phyloP scores from a whole-genome alignment of 2,329 filamentous ascomycete species.

The Paraphoma sp. region DNA sequence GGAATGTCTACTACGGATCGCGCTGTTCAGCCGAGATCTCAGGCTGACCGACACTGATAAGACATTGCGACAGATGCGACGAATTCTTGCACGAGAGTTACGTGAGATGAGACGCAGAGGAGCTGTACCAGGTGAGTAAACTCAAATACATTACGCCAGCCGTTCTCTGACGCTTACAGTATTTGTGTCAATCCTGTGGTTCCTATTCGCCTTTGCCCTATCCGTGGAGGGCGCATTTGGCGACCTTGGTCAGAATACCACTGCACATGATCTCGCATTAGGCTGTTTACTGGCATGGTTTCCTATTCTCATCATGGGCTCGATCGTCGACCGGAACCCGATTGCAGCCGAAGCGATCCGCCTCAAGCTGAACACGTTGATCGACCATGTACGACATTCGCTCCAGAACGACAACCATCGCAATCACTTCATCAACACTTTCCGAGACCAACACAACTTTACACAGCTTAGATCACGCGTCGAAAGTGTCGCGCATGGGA shows the following conservation, averaged over 20 bases:
- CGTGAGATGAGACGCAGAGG: constrained; percentile 51
- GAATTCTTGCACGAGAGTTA: constrained; percentile 48
- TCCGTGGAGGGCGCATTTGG: constrained; percentile 48
- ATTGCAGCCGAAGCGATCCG: constrained; percentile 50
- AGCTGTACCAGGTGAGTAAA: constrained; percentile 38
- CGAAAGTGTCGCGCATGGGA: constrained; percentile 26
- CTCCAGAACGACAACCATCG: constrained; percentile 36
- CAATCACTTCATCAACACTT: constrained; percentile 36
- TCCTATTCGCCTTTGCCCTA: constrained; percentile 47
- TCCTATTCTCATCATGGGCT: constrained; percentile 52
- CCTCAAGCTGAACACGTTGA: constrained; percentile 47
- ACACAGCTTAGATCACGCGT: constrained; percentile 30
- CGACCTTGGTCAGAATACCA: constrained; percentile 48
- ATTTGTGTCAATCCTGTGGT: constrained; percentile 54
- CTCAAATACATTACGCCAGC: not conserved
- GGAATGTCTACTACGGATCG: constrained; percentile 50
- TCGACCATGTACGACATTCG: constrained; percentile 46
- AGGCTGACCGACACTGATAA: constrained; percentile 33
- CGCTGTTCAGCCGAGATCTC: constrained; percentile 50
- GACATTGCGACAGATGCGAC: constrained; percentile 41
- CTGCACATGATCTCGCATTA: constrained; percentile 54
- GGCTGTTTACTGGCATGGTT: constrained; percentile 56
- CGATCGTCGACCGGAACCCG: constrained; percentile 56
- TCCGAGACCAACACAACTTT: constrained; percentile 28
- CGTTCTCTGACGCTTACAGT: constrained; percentile 15